Evolutionary conservation across 2,329 filamentous ascomycete species (phyloP).

Genomic region (Saccharata proteae): DNA sequence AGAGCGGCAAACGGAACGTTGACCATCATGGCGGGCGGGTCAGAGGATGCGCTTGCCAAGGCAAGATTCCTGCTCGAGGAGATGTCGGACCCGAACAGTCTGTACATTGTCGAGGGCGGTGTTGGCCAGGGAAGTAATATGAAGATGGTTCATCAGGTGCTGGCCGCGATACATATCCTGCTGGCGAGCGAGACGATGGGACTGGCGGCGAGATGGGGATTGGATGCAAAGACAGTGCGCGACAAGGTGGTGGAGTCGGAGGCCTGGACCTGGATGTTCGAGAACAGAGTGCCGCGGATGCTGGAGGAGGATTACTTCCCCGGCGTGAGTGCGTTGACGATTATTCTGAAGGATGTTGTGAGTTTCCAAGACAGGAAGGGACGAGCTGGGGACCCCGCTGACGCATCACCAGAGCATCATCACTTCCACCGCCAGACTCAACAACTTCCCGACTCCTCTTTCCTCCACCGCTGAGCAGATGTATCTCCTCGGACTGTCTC

Average conservation of each 20-base stretch:
- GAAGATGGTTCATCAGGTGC: slow-evolving; percentile 47
- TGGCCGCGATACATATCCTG: slow-evolving; percentile 47
- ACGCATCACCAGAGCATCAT: slow-evolving; percentile 43
- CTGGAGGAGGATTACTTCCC: slow-evolving; percentile 39
- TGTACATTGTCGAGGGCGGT: slow-evolving; percentile 43
- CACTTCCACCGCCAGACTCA: slow-evolving; percentile 49
- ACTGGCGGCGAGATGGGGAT: slow-evolving; percentile 40
- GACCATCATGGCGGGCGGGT: slow-evolving; percentile 61
- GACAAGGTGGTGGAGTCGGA: slow-evolving; percentile 34
- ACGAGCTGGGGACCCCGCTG: neutral
- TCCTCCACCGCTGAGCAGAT: slow-evolving; percentile 52
- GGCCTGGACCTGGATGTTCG: slow-evolving; percentile 43
- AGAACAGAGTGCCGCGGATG: slow-evolving; percentile 43
- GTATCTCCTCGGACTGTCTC: slow-evolving; percentile 47
- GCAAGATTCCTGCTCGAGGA: slow-evolving; percentile 48
- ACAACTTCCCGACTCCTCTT: slow-evolving; percentile 48
- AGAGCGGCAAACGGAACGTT: slow-evolving; percentile 60
- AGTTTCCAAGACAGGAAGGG: slow-evolving; percentile 4
- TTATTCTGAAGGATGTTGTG: slow-evolving; percentile 36
- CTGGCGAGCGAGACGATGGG: slow-evolving; percentile 45
- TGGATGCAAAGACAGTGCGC: slow-evolving; percentile 38
- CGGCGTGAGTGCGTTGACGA: slow-evolving; percentile 31
- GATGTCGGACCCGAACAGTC: slow-evolving; percentile 48
- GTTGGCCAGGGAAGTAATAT: slow-evolving; percentile 43
- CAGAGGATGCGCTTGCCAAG: slow-evolving; percentile 43